phyloP scores from a whole-genome alignment of 2,329 filamentous ascomycete genomes.

The Fusarium musae region DNA sequence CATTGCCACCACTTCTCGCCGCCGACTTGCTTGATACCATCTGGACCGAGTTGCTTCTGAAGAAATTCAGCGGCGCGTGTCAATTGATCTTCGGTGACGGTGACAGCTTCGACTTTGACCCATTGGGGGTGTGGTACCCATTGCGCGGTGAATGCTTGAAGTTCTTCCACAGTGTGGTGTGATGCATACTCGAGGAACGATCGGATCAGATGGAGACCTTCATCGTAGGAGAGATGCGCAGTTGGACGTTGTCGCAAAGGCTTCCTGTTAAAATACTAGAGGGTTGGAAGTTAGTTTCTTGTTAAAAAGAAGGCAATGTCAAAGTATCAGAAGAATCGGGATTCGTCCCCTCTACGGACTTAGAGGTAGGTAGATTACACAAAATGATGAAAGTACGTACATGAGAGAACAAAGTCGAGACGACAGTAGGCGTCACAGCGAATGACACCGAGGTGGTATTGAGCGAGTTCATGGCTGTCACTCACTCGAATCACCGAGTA shows the following conservation, averaged over 20 bases:
- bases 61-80: slow-evolving; percentile 74
- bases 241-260: slow-evolving; percentile 82
- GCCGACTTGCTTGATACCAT: slow-evolving; percentile 80
- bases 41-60: slow-evolving; percentile 77
- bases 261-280: slow-evolving; percentile 83
- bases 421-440: slow-evolving; percentile 86
- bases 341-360: neutral
- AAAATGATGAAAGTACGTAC: slow-evolving; percentile 60
- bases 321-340: neutral
- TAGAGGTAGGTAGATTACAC: slow-evolving; percentile 9
- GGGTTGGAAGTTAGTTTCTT: slow-evolving; percentile 12
- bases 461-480: slow-evolving; percentile 61
- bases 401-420: slow-evolving; percentile 88
- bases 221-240: slow-evolving; percentile 91
- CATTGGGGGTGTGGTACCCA: slow-evolving; percentile 91
- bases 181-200: slow-evolving; percentile 87
- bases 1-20: slow-evolving; percentile 92
- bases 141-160: slow-evolving; percentile 91
- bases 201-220: slow-evolving; percentile 87
- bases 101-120: slow-evolving; percentile 80
- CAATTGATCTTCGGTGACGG: slow-evolving; percentile 73
- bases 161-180: slow-evolving; percentile 89
- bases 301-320: neutral
- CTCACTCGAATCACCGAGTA: neutral
- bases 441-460: slow-evolving; percentile 85